These are phyloP conservation scores for Schizosaccharomyces versatilis DNA, from an alignment of 1,139 yeast genomes.

Conservation along the genomic window DNA sequence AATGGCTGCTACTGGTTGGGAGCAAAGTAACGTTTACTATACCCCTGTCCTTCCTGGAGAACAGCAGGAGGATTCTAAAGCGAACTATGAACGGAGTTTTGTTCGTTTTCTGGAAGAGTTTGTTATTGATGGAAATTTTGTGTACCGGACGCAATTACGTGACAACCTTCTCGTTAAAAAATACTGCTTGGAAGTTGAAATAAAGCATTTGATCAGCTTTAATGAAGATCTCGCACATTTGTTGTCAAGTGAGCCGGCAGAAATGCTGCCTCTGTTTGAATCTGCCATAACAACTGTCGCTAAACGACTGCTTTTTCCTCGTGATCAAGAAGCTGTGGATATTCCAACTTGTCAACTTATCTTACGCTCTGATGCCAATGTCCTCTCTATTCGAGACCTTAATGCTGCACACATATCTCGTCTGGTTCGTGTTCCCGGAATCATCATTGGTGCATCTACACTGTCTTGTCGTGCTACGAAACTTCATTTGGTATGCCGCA, in stretches of 20 bases:
- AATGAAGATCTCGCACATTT: constrained; percentile 76
- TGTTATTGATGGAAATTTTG: constrained; percentile 57
- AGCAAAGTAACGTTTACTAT: constrained; percentile 3
- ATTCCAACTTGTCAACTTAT: constrained; percentile 74
- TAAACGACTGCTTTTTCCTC: constrained; percentile 45
- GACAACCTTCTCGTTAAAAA: constrained; percentile 64
- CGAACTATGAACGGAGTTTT: constrained; percentile 63
- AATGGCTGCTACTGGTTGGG: constrained; percentile 9
- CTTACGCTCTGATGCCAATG: constrained; percentile 49
- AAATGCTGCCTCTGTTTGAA: constrained; percentile 50
- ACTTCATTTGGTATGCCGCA: constrained; percentile 67
- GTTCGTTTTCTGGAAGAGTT: constrained; percentile 67
- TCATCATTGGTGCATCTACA: constrained; percentile 77
- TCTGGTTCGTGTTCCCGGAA: constrained; percentile 79
- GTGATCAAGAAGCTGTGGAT: constrained; percentile 26
- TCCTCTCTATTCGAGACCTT: constrained; percentile 54
- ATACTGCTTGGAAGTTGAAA: constrained; percentile 50
- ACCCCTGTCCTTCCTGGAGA: constrained; percentile 43
- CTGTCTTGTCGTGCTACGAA: constrained; percentile 70
- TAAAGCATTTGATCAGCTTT: constrained; percentile 69
- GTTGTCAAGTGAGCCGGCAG: constrained; percentile 69
- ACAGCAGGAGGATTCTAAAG: constrained; percentile 38
- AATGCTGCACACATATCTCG: constrained; percentile 77
- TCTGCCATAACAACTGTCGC: constrained; percentile 80
- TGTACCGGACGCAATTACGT: constrained; percentile 67